A percentile compares a stretch with the other conserved stretches of the same genome.
Evolutionary conservation across 768 basidiomycete species (phyloP).

Genomic region (Pisolithus albus): DNA sequence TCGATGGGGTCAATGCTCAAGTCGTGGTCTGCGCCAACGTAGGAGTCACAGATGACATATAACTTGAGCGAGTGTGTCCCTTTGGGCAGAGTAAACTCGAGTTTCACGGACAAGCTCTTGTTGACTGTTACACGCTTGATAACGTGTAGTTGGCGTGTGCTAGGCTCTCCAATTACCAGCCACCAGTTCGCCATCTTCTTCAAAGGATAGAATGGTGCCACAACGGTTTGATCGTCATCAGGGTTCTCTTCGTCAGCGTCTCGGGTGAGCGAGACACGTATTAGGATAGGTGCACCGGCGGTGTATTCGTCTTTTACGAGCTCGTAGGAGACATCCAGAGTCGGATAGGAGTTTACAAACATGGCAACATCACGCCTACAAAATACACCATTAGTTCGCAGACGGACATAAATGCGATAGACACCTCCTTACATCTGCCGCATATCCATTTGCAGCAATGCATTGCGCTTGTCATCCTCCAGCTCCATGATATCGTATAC

Average conservation of each 20-base stretch:
- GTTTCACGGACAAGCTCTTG: constrained; percentile 67
- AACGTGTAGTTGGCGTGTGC: constrained; percentile 73
- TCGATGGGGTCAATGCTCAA: constrained; percentile 76
- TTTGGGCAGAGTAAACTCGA: constrained; percentile 85
- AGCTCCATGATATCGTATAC: constrained; percentile 99
- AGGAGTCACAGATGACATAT: constrained; percentile 90
- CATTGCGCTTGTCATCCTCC: constrained; percentile 84
- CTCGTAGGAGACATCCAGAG: constrained; percentile 84
- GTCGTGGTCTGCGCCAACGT: constrained; percentile 89
- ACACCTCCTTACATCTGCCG: constrained; percentile 67
- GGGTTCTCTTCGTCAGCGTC: constrained; percentile 76
- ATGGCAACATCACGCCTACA: constrained; percentile 86
- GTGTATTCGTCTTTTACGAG: constrained; percentile 85
- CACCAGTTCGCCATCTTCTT: constrained; percentile 97
- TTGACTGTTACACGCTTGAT: constrained; percentile 81
- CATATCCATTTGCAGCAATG: constrained; percentile 77
- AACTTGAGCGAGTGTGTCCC: constrained; percentile 78
- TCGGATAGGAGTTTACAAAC: constrained; percentile 96
- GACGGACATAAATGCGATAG: neutral
- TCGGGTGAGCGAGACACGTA: constrained; percentile 72
- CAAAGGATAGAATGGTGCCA: constrained; percentile 90
- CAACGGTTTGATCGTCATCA: constrained; percentile 63
- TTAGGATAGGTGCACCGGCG: constrained; percentile 73
- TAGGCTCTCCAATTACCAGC: constrained; percentile 87
- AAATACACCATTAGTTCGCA: neutral